Conservation (phyloP, 345 rosid species). For the Hirschfeldia incana region DNA sequence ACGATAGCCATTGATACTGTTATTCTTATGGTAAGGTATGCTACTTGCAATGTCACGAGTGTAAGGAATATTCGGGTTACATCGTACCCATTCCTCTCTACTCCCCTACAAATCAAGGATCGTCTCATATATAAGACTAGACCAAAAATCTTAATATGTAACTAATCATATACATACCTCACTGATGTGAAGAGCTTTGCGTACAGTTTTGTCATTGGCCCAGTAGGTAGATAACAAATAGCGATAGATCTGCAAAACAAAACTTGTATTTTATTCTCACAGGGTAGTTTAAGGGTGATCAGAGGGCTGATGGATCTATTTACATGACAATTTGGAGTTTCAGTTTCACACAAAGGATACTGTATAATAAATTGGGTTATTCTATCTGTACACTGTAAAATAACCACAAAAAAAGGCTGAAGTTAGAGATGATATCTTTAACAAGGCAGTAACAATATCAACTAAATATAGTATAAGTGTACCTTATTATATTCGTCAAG, state of each 20-base stretch:
- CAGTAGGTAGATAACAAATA: slow-evolving; percentile 9
- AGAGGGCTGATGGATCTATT: not conserved
- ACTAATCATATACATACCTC: not conserved
- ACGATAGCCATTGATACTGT: slow-evolving; percentile 29
- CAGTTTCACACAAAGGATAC: not conserved
- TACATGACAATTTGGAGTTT: not conserved
- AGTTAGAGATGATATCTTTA: not conserved
- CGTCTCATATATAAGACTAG: not conserved
- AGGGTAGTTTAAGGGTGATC: not conserved
- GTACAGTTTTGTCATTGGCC: slow-evolving; percentile 17
- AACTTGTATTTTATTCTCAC: not conserved
- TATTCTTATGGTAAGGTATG: slow-evolving; percentile 29
- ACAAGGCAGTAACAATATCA: not conserved
- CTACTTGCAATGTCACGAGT: not conserved
- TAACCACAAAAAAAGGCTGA: not conserved
- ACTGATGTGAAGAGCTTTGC: slow-evolving; percentile 19
- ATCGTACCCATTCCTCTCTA: slow-evolving; percentile 22
- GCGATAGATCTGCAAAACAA: slow-evolving; percentile 14
- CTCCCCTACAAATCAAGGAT: not conserved
- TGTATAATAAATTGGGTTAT: not conserved
- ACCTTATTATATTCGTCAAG: not conserved
- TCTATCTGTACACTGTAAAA: not conserved
- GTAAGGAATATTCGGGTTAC: not conserved
- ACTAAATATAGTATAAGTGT: too few relatives aligned
- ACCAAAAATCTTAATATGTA: not conserved